Evolutionary conservation across 2,329 filamentous ascomycete species (phyloP).

Genomic region (Colletotrichum sp.): DNA sequence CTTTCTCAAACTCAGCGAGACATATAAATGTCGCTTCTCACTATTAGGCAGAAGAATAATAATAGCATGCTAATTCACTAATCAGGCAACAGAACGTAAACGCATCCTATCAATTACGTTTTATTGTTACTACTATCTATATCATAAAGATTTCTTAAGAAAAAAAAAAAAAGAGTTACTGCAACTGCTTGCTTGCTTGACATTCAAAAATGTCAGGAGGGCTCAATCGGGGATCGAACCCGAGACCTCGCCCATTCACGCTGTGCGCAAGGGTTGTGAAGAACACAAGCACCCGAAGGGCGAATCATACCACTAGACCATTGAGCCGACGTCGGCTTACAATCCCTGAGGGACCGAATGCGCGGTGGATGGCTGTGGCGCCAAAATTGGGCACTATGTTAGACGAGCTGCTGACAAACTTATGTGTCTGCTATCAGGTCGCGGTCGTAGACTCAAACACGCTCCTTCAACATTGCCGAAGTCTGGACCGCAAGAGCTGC

Average conservation of each 20-base stretch:
- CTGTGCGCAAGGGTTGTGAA: not conserved
- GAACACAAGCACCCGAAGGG: conserved; percentile 9
- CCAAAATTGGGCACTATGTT: not conserved
- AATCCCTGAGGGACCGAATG: not conserved
- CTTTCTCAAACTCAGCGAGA: too few relatives aligned
- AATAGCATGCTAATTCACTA: too few relatives aligned
- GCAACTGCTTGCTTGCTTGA: not conserved
- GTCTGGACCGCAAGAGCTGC: not conserved
- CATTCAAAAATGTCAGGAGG: not conserved
- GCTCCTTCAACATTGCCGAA: not conserved
- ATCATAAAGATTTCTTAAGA: too few relatives aligned
- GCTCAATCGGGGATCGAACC: conserved; percentile 19
- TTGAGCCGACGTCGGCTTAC: not conserved
- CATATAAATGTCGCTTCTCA: too few relatives aligned
- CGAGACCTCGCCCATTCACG: conserved; percentile 15
- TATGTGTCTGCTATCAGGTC: not conserved
- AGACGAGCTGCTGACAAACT: fast-evolving
- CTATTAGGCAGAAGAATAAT: too few relatives aligned
- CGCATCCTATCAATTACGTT: too few relatives aligned
- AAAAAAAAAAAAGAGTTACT: not conserved
- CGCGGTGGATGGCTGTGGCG: not conserved
- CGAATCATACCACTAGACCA: conserved; percentile 23
- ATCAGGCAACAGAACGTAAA: too few relatives aligned
- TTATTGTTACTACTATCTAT: too few relatives aligned
- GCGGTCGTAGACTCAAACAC: fast-evolving